Evolutionary conservation across 1,284 basidiomycete species (phyloP).

Genomic region (Fistulina hepatica): DNA sequence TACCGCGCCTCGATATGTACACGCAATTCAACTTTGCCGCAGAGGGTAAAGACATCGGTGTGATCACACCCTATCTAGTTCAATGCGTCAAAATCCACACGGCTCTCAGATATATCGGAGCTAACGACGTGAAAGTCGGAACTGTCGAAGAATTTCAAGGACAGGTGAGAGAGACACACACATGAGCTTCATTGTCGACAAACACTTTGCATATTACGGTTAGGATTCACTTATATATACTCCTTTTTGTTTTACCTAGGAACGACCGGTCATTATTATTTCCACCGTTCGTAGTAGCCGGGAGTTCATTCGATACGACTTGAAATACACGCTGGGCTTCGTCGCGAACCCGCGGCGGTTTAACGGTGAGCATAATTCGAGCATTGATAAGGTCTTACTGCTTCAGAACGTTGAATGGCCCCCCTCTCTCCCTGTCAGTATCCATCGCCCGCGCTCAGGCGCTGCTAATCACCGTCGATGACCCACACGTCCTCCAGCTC

Average conservation of each 20-base stretch:
- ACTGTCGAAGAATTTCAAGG: slow-evolving; percentile 61
- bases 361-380: too few species aligned
- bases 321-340: slow-evolving; percentile 49
- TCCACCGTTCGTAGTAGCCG: slow-evolving; percentile 53
- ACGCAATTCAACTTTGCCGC: neutral
- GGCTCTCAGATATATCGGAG: slow-evolving; percentile 20
- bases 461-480: slow-evolving; percentile 46
- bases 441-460: slow-evolving; percentile 41
- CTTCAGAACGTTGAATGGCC: too few species aligned
- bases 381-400: too few species aligned
- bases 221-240: neutral
- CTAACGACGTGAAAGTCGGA: slow-evolving; percentile 40
- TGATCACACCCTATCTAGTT: slow-evolving; percentile 53
- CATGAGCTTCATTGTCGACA: neutral
- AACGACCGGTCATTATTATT: slow-evolving; percentile 53
- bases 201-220: neutral
- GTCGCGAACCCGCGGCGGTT: slow-evolving; percentile 52
- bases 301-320: slow-evolving; percentile 45
- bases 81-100: slow-evolving; percentile 41
- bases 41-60: slow-evolving; percentile 42
- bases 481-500: slow-evolving; percentile 38
- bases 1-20: neutral
- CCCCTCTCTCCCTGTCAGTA: too few species aligned
- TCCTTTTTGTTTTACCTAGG: slow-evolving; percentile 28
- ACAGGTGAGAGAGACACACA: slow-evolving; percentile 30